Base-by-base conservation (phyloP, 108 stramenopile genomes). In the Fistulifera pelliculosa region DNA sequence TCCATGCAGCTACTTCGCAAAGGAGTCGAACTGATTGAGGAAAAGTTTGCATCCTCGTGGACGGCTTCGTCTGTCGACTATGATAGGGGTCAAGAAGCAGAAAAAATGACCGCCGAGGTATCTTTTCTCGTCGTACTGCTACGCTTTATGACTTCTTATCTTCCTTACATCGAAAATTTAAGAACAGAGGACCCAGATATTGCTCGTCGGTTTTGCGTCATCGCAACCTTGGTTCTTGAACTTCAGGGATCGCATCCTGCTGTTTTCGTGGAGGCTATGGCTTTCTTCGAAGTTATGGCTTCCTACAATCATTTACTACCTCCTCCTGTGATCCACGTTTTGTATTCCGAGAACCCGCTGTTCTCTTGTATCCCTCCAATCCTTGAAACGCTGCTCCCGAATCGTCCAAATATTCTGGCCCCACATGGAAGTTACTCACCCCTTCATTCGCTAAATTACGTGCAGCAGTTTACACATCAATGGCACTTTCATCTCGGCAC, bases 61-160 rank as follows among this genome's bases (percentile, higher is more conserved):
- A 84, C 79, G 43, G 77, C 74, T 41, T 69, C 73, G 43, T 66
- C 77, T 10, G 69, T 62, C 17, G 84, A 83, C 40, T 62, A 71
- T 35, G 85, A 81, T 56, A 60, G 60, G 43, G 73, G 73, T 2
- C 59, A 67, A 56, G 82, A 68, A 65, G 56, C 49, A 13, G 84
- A 82, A 58, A 86, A 87, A 55, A 55, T 84, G 42, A 41, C 80
- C 11, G 54, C 53, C 3, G 80, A 77, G 44, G 54, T 75, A 2
- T 63, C 80, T 15, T 77, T 90, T 47, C 40, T 84, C 38, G 68
- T 83, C 12, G 80, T 82, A 14, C 24, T 90, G 6, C 41, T 87
- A 11, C 63, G 90, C 26, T 52, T 92, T 55, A 92, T 92, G 90
- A 85, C 86, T 25, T 77, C 68, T 40, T 51, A 87, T 26, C 28